These are phyloP conservation scores for Aureococcus anophagefferens DNA, from an alignment of 108 stramenopile species.

Conservation along the genomic window DNA sequence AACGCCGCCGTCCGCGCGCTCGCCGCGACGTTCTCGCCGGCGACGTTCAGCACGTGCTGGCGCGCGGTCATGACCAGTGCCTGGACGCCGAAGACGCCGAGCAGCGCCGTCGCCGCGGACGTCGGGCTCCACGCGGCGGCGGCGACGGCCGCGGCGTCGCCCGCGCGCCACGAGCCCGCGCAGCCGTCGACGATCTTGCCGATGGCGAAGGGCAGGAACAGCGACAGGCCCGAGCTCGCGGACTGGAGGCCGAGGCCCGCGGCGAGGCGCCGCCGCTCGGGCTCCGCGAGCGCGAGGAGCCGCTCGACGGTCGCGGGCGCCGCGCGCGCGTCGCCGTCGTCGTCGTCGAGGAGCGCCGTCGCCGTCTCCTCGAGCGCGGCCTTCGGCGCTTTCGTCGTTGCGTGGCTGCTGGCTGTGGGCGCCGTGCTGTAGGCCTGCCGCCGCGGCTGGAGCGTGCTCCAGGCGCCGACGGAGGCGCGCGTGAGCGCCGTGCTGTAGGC, in stretches of 20 bases:
- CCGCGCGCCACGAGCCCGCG: background rate
- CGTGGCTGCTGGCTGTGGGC: no score
- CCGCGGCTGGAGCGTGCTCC: no score
- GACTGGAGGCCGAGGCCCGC: slow-evolving; percentile 1
- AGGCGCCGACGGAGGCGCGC: no score
- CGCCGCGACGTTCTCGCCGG: slow-evolving; percentile 17
- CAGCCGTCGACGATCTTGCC: slow-evolving; percentile 12
- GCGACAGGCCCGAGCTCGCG: slow-evolving; percentile 7
- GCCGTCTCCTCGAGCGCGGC: no score
- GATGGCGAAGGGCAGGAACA: slow-evolving; percentile 15
- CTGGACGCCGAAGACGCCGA: slow-evolving; percentile 10
- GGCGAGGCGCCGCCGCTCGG: slow-evolving; percentile 3
- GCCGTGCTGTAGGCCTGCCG: no score
- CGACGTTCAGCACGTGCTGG: slow-evolving; percentile 4
- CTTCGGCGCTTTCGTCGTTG: no score
- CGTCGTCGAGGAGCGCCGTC: no score
- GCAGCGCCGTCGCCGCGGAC: background rate
- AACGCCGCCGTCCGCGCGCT: slow-evolving; percentile 9
- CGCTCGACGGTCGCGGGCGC: no score
- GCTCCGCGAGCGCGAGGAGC: slow-evolving; percentile 1
- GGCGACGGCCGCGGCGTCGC: background rate
- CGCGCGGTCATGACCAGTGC: slow-evolving; percentile 8
- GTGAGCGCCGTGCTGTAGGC: no score
- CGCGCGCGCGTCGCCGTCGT: no score
- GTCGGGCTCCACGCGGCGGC: slow-evolving; percentile 3